Evolutionary conservation across 2,329 filamentous ascomycete species (phyloP).

Genomic region (Penicillium expansum): DNA sequence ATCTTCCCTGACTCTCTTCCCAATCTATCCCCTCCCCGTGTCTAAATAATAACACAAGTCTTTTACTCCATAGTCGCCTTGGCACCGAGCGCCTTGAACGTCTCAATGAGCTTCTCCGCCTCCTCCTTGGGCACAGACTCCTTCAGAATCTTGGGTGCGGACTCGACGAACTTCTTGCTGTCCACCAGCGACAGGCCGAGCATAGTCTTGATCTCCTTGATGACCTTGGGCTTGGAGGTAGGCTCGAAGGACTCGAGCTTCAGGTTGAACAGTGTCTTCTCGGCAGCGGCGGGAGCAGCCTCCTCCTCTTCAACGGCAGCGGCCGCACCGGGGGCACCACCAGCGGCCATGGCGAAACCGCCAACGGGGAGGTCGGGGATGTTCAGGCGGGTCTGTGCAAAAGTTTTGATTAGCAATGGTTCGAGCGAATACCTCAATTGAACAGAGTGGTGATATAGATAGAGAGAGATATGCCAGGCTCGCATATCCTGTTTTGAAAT

Average conservation of each 20-base stretch:
- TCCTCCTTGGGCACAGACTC: constrained; percentile 98
- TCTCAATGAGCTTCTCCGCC: constrained; percentile 95
- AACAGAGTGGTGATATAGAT: not conserved
- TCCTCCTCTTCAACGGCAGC: constrained; percentile 74
- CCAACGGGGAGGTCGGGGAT: constrained; percentile 97
- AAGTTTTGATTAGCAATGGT: not conserved
- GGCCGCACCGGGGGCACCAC: constrained; percentile 59
- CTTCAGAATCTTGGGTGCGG: constrained; percentile 97
- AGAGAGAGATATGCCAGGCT: not conserved
- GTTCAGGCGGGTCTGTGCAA: constrained; percentile 76
- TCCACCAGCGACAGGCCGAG: constrained; percentile 94
- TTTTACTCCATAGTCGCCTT: constrained; percentile 85
- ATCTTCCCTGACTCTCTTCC: constrained; percentile 3
- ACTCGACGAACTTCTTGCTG: constrained; percentile 99
- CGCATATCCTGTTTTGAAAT: not conserved
- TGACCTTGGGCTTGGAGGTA: constrained; percentile 91
- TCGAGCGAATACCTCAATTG: constrained; percentile 2
- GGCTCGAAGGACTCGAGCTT: constrained; percentile 91
- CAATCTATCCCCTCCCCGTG: constrained; percentile 8
- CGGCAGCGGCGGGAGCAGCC: constrained; percentile 80
- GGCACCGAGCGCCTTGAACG: constrained; percentile 88
- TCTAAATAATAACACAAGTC: constrained; percentile 10
- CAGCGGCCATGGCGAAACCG: constrained; percentile 72
- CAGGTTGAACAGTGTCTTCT: constrained; percentile 96
- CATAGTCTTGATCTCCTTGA: constrained; percentile 99